Evolutionary conservation across 805 yeast genomes (phyloP).

Genomic region (Wickerhamomyces mucosus): DNA sequence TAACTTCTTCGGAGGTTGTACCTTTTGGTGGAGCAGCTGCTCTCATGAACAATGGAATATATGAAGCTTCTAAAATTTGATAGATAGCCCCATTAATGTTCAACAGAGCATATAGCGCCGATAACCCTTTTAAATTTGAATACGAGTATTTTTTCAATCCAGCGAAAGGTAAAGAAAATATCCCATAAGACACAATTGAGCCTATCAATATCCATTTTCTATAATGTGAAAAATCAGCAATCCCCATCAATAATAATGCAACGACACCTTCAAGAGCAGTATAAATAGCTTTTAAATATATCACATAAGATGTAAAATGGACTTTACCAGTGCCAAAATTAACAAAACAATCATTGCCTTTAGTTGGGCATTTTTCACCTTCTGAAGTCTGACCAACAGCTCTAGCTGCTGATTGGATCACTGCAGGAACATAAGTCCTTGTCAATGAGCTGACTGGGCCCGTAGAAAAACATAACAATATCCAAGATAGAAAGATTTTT

Average conservation of each 20-base stretch:
- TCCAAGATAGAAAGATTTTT: conserved; percentile 24
- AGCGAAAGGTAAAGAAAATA: conserved; percentile 27
- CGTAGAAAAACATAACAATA: conserved; percentile 29
- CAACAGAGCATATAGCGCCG: conserved; percentile 25
- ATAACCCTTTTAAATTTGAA: conserved; percentile 17
- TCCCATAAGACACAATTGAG: conserved; percentile 25
- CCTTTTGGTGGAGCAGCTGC: conserved; percentile 13
- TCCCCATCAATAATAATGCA: conserved; percentile 27
- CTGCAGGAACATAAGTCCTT: conserved; percentile 31
- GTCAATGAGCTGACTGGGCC: conserved; percentile 35
- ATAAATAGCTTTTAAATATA: conserved; percentile 28
- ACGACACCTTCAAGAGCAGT: conserved; percentile 30
- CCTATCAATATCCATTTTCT: conserved; percentile 25
- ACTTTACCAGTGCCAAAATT: conserved; percentile 26
- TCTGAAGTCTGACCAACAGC: conserved; percentile 21
- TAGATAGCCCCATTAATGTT: conserved; percentile 23
- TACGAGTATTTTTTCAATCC: conserved; percentile 18
- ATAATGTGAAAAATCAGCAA: conserved; percentile 31
- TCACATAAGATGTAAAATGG: conserved; percentile 27
- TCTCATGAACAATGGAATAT: conserved; percentile 32
- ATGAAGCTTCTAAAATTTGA: conserved; percentile 30
- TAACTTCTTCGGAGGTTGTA: conserved; percentile 15
- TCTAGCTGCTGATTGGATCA: conserved; percentile 28
- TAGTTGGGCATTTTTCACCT: conserved; percentile 19
- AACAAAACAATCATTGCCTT: conserved; percentile 31